Percentiles rank a stretch among this genome's conserved stretches.
Evolutionary conservation across 805 yeast genomes (phyloP).

Genomic region (Hanseniaspora vineae): DNA sequence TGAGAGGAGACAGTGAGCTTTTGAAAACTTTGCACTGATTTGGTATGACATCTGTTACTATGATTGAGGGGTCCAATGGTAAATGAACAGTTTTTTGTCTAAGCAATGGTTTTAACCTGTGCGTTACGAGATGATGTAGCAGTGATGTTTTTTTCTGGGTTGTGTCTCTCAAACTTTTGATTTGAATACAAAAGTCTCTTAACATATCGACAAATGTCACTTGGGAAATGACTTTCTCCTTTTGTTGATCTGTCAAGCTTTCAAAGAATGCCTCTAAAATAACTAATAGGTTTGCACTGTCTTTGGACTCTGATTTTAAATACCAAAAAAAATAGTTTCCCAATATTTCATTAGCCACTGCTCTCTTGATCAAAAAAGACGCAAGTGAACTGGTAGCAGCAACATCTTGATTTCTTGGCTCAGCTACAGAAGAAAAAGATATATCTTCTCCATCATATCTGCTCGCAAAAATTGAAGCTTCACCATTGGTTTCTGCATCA

Average conservation of each 20-base stretch:
- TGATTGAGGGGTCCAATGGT: slow-evolving; percentile 74
- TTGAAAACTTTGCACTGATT: slow-evolving; percentile 80
- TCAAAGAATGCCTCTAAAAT: slow-evolving; percentile 34
- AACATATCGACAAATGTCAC: slow-evolving; percentile 55
- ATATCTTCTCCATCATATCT: background rate
- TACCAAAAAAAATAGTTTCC: slow-evolving; percentile 90
- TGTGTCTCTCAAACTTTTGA: slow-evolving; percentile 59
- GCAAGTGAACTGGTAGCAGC: slow-evolving; percentile 39
- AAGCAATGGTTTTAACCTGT: slow-evolving; percentile 29
- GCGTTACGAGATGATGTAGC: slow-evolving; percentile 33
- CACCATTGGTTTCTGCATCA: background rate
- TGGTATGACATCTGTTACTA: slow-evolving; percentile 63
- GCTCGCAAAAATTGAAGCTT: background rate
- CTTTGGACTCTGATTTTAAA: slow-evolving; percentile 76
- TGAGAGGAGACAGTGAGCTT: slow-evolving; percentile 79
- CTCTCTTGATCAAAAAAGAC: slow-evolving; percentile 60
- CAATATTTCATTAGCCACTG: slow-evolving; percentile 48
- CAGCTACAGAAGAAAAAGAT: background rate
- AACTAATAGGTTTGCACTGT: slow-evolving; percentile 37
- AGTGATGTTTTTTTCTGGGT: slow-evolving; percentile 65
- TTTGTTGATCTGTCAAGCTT: slow-evolving; percentile 16
- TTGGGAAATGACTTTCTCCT: slow-evolving; percentile 36
- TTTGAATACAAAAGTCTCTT: slow-evolving; percentile 47
- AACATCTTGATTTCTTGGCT: background rate
- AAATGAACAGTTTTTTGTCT: slow-evolving; percentile 42